A percentile compares a stretch with the other conserved stretches of the same genome.
Conservation (phyloP, 768 basidiomycete species). For the Naganishia vaughanmartiniae region DNA sequence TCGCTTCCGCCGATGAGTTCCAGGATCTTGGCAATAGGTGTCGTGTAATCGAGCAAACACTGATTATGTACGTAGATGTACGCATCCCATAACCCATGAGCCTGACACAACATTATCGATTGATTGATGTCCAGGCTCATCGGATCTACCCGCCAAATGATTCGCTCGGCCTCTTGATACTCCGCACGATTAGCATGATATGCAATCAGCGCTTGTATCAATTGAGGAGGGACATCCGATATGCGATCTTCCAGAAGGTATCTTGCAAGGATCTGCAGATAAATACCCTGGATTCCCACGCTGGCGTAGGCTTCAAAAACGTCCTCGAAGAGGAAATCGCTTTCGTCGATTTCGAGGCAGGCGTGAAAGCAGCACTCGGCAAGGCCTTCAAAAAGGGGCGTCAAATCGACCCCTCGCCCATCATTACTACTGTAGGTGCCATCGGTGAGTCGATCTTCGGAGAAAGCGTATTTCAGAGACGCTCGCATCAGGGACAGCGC, state of each 20-base stretch:
- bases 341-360: slow-evolving; percentile 36
- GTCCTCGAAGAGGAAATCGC: slow-evolving; percentile 74
- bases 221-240: slow-evolving; percentile 73
- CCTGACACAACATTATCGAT: slow-evolving; percentile 79
- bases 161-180: slow-evolving; percentile 73
- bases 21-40: slow-evolving; percentile 81
- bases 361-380: slow-evolving; percentile 62
- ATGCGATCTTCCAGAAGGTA: slow-evolving; percentile 75
- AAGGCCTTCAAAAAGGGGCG: slow-evolving; percentile 80
- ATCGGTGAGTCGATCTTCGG: slow-evolving; percentile 90
- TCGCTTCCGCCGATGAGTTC: slow-evolving; percentile 66
- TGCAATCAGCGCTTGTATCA: slow-evolving; percentile 78
- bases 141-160: slow-evolving; percentile 97
- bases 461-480: slow-evolving; percentile 84
- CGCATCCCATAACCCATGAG: slow-evolving; percentile 81
- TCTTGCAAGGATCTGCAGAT: slow-evolving; percentile 73
- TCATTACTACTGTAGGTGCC: slow-evolving; percentile 76
- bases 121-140: slow-evolving; percentile 88
- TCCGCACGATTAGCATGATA: slow-evolving; percentile 70
- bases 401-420: slow-evolving; percentile 87
- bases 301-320: slow-evolving; percentile 86
- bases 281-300: slow-evolving; percentile 77
- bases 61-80: slow-evolving; percentile 90
- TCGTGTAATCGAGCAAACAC: slow-evolving; percentile 80
- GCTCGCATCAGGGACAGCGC: slow-evolving; percentile 80